phyloP scores from a whole-genome alignment of 1,284 basidiomycete species.

The Rhodotorula sp. region DNA sequence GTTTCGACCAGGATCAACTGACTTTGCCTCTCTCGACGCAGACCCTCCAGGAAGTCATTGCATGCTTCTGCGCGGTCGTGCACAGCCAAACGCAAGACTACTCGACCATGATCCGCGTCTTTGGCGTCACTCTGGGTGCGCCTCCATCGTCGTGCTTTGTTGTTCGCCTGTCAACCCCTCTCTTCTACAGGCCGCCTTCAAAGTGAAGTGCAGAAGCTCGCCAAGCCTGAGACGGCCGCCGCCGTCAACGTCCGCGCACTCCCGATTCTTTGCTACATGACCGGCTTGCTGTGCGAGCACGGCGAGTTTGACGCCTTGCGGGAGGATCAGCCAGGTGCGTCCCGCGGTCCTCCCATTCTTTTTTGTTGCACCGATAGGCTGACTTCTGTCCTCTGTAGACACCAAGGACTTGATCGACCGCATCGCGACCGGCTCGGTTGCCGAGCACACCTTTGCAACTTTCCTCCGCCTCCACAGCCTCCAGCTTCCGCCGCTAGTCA shows the following conservation, averaged over 20 bases:
- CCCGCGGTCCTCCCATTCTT: no score
- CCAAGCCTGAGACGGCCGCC: slow-evolving; percentile 1
- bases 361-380: not conserved
- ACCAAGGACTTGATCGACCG: slow-evolving; percentile 52
- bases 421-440: slow-evolving; percentile 67
- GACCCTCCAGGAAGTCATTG: slow-evolving; percentile 84
- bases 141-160: no score
- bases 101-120: slow-evolving; percentile 66
- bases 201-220: slow-evolving; percentile 20
- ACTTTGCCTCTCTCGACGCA: slow-evolving; percentile 46
- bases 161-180: not conserved
- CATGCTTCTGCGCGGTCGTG: slow-evolving; percentile 83
- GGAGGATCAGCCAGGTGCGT: slow-evolving; percentile 14
- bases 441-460: slow-evolving; percentile 74
- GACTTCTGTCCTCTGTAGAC: slow-evolving; percentile 1
- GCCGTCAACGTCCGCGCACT: slow-evolving; percentile 35
- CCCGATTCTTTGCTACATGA: slow-evolving; percentile 70
- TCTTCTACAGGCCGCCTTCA: slow-evolving; percentile 12
- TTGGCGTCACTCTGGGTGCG: slow-evolving; percentile 51
- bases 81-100: slow-evolving; percentile 84
- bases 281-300: slow-evolving; percentile 79
- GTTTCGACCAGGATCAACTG: slow-evolving; percentile 6
- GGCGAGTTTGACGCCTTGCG: slow-evolving; percentile 80
- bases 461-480: slow-evolving; percentile 70
- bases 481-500: slow-evolving; percentile 58